A percentile compares a stretch with the other conserved stretches of the same genome.
Evolutionary conservation across 192 early-diverging fungal species (phyloP).

Genomic region (Lunasporangiospora selenospora): DNA sequence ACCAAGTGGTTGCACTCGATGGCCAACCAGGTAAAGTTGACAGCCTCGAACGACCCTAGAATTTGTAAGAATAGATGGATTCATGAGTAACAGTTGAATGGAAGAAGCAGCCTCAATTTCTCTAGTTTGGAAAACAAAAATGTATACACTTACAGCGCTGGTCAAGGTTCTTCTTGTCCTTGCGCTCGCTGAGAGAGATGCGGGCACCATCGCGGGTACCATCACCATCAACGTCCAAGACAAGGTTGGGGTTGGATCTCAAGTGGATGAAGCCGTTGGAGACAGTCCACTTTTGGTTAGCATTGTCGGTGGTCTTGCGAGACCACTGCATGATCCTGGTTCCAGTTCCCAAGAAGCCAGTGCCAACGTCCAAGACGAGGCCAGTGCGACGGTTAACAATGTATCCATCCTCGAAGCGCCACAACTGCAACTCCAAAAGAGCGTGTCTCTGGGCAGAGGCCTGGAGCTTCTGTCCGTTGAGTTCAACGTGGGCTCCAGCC

Average conservation of each 20-base stretch:
- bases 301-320: slow-evolving; percentile 28
- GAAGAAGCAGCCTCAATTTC: no score
- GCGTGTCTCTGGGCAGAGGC: slow-evolving; percentile 32
- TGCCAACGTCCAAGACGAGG: slow-evolving; percentile 24
- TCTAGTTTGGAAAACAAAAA: background rate
- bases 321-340: slow-evolving; percentile 32
- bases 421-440: slow-evolving; percentile 42
- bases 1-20: slow-evolving; percentile 5
- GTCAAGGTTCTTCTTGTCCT: slow-evolving; percentile 44
- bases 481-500: slow-evolving; percentile 29
- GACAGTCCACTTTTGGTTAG: slow-evolving; percentile 33
- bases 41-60: slow-evolving; percentile 43
- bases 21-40: slow-evolving; percentile 31
- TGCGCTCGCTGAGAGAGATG: slow-evolving; percentile 38
- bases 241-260: slow-evolving; percentile 24
- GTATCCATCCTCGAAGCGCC: slow-evolving; percentile 39
- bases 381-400: slow-evolving; percentile 47
- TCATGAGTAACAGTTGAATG: no score
- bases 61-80: no score
- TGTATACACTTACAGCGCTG: slow-evolving; percentile 22
- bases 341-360: slow-evolving; percentile 13
- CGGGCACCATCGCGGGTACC: slow-evolving; percentile 40
- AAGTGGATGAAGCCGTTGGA: slow-evolving; percentile 36
- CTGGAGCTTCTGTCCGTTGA: slow-evolving; percentile 35
- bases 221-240: slow-evolving; percentile 43